Base-by-base conservation (phyloP, 371 early-diverging fungal species). In the Umbelopsis sp. region DNA sequence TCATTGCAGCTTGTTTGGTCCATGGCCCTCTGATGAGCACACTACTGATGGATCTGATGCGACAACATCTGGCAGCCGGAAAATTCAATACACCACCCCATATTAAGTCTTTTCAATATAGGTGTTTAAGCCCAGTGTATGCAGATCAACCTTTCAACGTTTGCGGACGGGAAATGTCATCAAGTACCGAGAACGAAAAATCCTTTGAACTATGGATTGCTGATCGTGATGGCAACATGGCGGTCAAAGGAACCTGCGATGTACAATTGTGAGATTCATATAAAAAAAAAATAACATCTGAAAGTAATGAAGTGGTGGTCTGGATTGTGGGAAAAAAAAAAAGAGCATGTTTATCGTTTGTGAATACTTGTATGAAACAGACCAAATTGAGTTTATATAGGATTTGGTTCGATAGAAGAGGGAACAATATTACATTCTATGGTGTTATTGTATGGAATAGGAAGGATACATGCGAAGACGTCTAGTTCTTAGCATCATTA, bases 11-110 rank as follows among this genome's bases (percentile, higher is more conserved):
- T 9, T 87, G 90, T 63, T 69, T 95, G n/a, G 93, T 94, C 20
- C 94, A 94, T 72, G 94, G 94, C 0, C 96, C 96, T 32, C 76
- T 95, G 35, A 91, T 93, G 9, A 84, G 88, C 41, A 94, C 95
- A 1, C 75, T 90, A 25, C 76, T 94, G 63, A 75, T 93, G 35
- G 86, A 91, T 65, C 72, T 86, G 37, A 68, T 91, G 16, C 75
- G 80, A 14, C 69, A 77, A n/a, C 70, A 85, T 45, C 70, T 85
- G 44, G 74, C 57, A 0, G 3, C 57, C 8, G 12, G 18, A 14
- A 57, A 37, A 12, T 14, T 37, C 9, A 37, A 77, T 3, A 50
- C 68, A 0, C 72, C 62, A 10, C 48, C 24, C 9, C 63, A 44
- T 3, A 73, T 88, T 11, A 72, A 71, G 50, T 75, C 76, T 37